Evolutionary conservation across 257 asterid genomes (phyloP), one percentile per base, ranked within the genome.

Genomic region (Nicotiana tomentosiformis): DNA sequence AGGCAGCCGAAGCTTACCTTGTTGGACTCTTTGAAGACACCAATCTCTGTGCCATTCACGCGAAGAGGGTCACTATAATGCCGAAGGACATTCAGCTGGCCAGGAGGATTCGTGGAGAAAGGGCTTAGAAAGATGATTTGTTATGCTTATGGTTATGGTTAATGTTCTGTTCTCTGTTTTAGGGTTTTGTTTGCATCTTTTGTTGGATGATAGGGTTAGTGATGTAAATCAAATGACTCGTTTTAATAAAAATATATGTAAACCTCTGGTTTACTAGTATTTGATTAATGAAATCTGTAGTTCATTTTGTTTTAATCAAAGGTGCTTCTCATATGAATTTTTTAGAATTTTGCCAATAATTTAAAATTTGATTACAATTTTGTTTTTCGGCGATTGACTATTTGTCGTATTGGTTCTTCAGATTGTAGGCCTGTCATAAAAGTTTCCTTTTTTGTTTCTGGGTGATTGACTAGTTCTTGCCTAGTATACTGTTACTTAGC

Each of bases 21-120:
- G 94, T 92, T 10, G 94, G 94, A 0, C 82, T 92, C 37, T 92
- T 92, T 16, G 93, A 92, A 87, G 95, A 91, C 33, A 91, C 95
- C 1, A 91, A 91, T 82, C 91, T 91, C 23, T 91, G 95, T 32
- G 95, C 93, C 0, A 90, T 91, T 82, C 96, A 92, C 32, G 94
- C 93, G 0, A 92, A 92, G 92, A 87, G 96, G 83, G 96, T 92
- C 12, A 92, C 95, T 30, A 90, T 91, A 2, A 91, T 91, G 95
- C 96, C 96, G 0, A 92, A 92, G 87, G 96, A 92, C 20, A 92
- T 92, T 16, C 94, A 92, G 83, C 89, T 92, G 30, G 96, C 94
- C 1, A 86, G 96, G 83, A 90, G 94, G 81, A 92, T 92, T 18
- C 82, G 94, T 23, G 94, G 96, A 8, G 94, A 92, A 84, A 86